Percentiles rank a stretch among this genome's conserved stretches.
These are phyloP conservation scores for Rostrohypoxylon terebratum DNA, from an alignment of 495 filamentous ascomycete species.

Conservation along the genomic window DNA sequence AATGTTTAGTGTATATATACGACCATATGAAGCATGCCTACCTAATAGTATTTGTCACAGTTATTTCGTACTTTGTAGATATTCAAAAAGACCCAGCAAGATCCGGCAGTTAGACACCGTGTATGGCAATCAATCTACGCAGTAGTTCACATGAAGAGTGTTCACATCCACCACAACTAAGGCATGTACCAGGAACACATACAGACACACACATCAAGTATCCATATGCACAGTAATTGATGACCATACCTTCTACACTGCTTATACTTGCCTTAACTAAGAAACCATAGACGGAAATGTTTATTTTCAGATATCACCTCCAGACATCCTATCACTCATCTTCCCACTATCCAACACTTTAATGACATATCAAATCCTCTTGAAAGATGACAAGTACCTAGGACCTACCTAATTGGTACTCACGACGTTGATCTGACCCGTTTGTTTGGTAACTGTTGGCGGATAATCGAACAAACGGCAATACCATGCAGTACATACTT, in stretches of 20 bases:
- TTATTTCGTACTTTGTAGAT: neutral
- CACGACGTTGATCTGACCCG: conserved; percentile 23
- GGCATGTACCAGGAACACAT: no score
- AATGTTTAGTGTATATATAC: no score
- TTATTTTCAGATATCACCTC: neutral
- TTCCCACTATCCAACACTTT: neutral
- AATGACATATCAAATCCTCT: neutral
- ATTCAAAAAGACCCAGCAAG: neutral
- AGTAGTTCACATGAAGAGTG: neutral
- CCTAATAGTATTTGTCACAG: neutral
- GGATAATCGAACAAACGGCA: conserved; percentile 19
- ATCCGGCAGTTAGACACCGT: neutral
- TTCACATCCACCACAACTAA: neutral
- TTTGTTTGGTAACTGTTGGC: conserved; percentile 33
- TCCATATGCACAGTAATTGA: neutral
- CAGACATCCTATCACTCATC: neutral
- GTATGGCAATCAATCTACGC: no score
- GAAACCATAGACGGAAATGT: no score
- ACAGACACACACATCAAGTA: no score
- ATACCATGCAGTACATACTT: neutral
- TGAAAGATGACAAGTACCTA: neutral
- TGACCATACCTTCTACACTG: neutral
- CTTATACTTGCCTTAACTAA: neutral
- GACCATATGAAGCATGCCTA: no score
- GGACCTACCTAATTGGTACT: neutral